phyloP scores from a whole-genome alignment of 345 rosid genomes.

The Melaleuca quinquenervia region DNA sequence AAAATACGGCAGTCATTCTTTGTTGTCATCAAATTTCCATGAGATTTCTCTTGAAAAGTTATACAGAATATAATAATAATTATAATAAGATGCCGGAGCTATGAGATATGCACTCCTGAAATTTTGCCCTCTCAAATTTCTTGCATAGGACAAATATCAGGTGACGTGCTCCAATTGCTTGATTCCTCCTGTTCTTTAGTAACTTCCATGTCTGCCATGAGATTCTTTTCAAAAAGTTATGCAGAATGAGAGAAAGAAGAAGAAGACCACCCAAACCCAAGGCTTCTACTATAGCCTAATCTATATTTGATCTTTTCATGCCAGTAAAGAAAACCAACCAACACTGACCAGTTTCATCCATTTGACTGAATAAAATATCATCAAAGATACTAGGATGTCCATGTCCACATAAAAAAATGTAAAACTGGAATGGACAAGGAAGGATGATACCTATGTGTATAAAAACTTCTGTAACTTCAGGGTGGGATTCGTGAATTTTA shows the following conservation, averaged over 20 bases:
- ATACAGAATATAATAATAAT: background rate
- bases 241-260: background rate
- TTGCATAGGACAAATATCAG: background rate
- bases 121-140: background rate
- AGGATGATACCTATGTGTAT: slow-evolving; percentile 72
- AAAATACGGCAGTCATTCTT: background rate
- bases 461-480: slow-evolving; percentile 78
- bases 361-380: background rate
- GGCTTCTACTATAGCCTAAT: background rate
- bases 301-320: background rate
- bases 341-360: background rate
- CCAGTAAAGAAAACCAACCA: background rate
- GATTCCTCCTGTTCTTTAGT: background rate
- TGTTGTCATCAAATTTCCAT: background rate
- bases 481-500: slow-evolving; percentile 54
- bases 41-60: background rate
- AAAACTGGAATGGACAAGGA: background rate
- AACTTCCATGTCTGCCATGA: background rate
- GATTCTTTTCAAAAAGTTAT: background rate
- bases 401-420: background rate
- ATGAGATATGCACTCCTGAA: background rate
- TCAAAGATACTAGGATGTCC: background rate
- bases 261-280: background rate
- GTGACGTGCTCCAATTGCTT: background rate
- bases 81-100: background rate